Evolutionary conservation across 768 basidiomycete genomes (phyloP), one percentile per base, ranked within the genome.

Genomic region (Atractiella rhizophila): DNA sequence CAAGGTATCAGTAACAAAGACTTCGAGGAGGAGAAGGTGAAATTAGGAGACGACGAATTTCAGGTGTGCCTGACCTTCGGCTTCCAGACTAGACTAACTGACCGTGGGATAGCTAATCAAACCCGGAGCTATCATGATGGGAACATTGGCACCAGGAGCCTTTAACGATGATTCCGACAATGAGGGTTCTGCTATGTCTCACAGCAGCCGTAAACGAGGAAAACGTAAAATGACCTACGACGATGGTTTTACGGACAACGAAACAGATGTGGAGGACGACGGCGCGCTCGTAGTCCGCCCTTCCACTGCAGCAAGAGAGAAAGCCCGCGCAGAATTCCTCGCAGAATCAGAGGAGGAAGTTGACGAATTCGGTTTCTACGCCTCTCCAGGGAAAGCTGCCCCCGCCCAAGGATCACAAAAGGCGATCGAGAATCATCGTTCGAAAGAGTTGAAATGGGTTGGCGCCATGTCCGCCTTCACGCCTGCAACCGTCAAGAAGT

Each of bases 191-290:
- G n/a, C n/a, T n/a, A n/a, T n/a, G n/a, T n/a, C n/a, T n/a, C n/a
- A n/a, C n/a, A n/a, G n/a, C n/a, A n/a, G n/a, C n/a, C n/a, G n/a
- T n/a, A n/a, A n/a, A n/a, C n/a, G n/a, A n/a, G n/a, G n/a, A n/a
- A n/a, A n/a, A n/a, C n/a, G n/a, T n/a, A n/a, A n/a, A n/a, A n/a
- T n/a, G n/a, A n/a, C n/a, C n/a, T n/a, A n/a, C n/a, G n/a, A n/a
- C n/a, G n/a, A 37, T 6, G 47, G 42, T 8, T 36, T 26, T 28
- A 38, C 30, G 30, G 51, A 47, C 21, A 52, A 50, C 21, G 56
- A 57, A 23, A 48, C 49, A 13, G 51, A 50, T 29, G 45, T 39
- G 10, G 57, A 59, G 35, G 57, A 54, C 43, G 54, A 52, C 7
- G 18, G 19, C 21, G 21, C 11, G 29, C 41, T 42, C n/a, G 37